Evolutionary conservation across 192 early-diverging fungal species (phyloP), one percentile per base, ranked within the genome.

Genomic region (Coemansia nantahalensis): DNA sequence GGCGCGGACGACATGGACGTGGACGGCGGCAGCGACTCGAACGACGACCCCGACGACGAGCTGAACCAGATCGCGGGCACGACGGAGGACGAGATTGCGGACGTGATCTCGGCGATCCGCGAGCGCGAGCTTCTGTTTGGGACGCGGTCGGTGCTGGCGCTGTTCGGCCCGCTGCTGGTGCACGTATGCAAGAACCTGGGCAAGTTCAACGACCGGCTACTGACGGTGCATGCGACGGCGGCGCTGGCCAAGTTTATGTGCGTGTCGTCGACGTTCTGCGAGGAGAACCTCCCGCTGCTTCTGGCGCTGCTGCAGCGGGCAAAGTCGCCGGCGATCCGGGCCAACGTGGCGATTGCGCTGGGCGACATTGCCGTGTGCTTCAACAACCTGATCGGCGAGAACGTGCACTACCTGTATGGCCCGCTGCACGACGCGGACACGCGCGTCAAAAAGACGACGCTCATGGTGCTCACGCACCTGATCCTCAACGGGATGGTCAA

Each of bases 401-500:
- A 99, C 54, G 96, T 98, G 48, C 80, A 84, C 14, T 94, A 92
- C 59, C 82, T 99, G 2, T 99, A 99, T 64, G 90, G 90, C 16
- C 89, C 93, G 12, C 80, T 99, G 28, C 73, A 81, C 15, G 97
- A 99, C 62, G 51, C 69, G 0, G 90, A 96, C 57, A 63, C 65
- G 2, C 63, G 82, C 9, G 94, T 97, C 31, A 93, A 94, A 66
- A 95, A 94, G 74, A 98, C 95, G 64, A 86, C 94, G 36, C 84
- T 99, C 35, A 99, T 99, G 97, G 97, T 99, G 12, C 67, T 99
- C 35, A 95, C 95, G 0, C 94, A 96, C 62, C 72, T 99, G 70
- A 93, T 98, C 37, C 78, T 99, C 39, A 99, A 99, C 65, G 95
- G 95, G 19, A 97, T 97, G 94, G 86, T 99, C 65, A 99, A 99